Evolutionary conservation across 2,329 filamentous ascomycete species (phyloP).

Genomic region (Clonostachys sp.): DNA sequence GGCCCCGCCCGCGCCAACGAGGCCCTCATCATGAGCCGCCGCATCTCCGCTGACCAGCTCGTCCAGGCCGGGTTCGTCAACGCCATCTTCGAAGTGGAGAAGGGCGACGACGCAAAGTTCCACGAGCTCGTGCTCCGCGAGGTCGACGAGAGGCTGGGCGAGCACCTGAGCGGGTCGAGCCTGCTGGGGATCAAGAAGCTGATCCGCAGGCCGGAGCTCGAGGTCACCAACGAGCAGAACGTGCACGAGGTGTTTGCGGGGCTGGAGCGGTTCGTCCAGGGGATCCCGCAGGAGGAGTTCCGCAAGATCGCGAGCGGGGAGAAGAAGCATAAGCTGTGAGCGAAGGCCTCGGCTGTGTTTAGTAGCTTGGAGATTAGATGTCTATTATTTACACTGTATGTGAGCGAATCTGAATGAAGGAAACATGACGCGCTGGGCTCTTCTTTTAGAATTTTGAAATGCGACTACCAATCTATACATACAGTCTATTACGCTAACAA

Average conservation of each 20-base stretch:
- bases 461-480: not conserved
- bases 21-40: conserved; percentile 85
- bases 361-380: not conserved
- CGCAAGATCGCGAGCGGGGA: conserved; percentile 76
- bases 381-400: no score
- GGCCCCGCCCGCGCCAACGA: conserved; percentile 84
- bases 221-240: conserved; percentile 71
- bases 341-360: not conserved
- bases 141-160: conserved; percentile 75
- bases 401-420: not conserved
- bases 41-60: conserved; percentile 69
- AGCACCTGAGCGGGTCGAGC: conserved; percentile 75
- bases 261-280: conserved; percentile 72
- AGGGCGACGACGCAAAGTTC: conserved; percentile 66
- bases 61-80: conserved; percentile 80
- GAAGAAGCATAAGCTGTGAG: conserved; percentile 89
- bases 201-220: conserved; percentile 69
- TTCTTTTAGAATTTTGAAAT: conserved; percentile 1
- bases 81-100: conserved; percentile 61
- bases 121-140: conserved; percentile 67
- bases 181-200: conserved; percentile 81
- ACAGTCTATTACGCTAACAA: conserved; percentile 46
- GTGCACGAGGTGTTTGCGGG: conserved; percentile 83
- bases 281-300: conserved; percentile 86
- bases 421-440: not conserved